Percentiles rank a stretch among this genome's conserved stretches.
Conservation (phyloP, 768 basidiomycete species). For the Gautieria morchelliformis region DNA sequence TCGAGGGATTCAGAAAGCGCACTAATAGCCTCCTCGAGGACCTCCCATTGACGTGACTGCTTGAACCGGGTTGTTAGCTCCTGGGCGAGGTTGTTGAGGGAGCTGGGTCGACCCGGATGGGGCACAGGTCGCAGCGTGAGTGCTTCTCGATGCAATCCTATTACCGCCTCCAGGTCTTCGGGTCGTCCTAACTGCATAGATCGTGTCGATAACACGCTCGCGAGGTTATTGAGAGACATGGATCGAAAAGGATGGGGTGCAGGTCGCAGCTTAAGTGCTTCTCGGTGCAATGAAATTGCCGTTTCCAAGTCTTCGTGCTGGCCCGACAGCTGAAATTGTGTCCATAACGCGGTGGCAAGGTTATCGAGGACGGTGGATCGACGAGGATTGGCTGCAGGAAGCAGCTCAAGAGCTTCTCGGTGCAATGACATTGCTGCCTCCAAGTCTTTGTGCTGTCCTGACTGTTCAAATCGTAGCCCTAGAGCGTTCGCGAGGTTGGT, state of each 20-base stretch:
- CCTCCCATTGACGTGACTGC: constrained; percentile 13
- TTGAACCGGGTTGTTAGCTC: constrained; percentile 21
- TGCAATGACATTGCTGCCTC: constrained; percentile 20
- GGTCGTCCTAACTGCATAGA: constrained; percentile 19
- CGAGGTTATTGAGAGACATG: constrained; percentile 12
- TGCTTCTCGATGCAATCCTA: constrained; percentile 15
- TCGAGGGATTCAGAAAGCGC: neutral
- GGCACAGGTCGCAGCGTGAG: neutral
- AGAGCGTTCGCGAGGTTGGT: constrained; percentile 14
- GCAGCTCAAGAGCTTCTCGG: constrained; percentile 5
- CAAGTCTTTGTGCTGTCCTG: constrained; percentile 18
- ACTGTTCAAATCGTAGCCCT: constrained; percentile 16
- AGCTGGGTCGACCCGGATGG: constrained; percentile 13
- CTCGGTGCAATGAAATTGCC: constrained; percentile 12
- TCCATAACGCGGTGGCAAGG: constrained; percentile 19
- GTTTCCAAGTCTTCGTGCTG: constrained; percentile 22
- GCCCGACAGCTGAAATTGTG: constrained; percentile 18
- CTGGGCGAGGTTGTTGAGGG: constrained; percentile 20
- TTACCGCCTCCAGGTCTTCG: constrained; percentile 18
- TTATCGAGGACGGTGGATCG: constrained; percentile 15
- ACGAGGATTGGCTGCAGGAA: constrained; percentile 11
- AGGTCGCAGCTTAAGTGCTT: constrained; percentile 11
- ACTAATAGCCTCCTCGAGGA: constrained; percentile 21
- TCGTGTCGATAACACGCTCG: constrained; percentile 13
- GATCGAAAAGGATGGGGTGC: constrained; percentile 11